Percentiles rank a stretch among this genome's conserved stretches.
Conservation (phyloP, 2,329 filamentous ascomycete species). For the Colletotrichum echinochloae region DNA sequence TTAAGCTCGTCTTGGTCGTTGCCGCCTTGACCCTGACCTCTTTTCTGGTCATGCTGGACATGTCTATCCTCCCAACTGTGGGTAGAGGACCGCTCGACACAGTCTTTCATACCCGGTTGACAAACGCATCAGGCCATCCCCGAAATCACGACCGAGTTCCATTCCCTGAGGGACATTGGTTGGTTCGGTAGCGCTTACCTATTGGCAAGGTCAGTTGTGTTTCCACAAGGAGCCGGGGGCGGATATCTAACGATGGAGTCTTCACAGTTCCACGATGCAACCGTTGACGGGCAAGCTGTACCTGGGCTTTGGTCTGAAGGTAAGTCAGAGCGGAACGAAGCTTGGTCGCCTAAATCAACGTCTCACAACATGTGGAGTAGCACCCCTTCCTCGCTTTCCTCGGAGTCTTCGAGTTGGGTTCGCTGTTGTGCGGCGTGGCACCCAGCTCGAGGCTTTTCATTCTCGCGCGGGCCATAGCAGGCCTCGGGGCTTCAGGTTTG, state of each 20-base stretch:
- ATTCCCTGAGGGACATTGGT: conserved; percentile 64
- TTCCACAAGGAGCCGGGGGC: background rate
- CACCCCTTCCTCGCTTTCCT: conserved; percentile 47
- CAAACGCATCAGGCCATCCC: conserved; percentile 54
- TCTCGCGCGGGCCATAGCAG: conserved; percentile 61
- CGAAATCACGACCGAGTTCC: conserved; percentile 61
- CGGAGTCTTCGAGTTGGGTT: conserved; percentile 53
- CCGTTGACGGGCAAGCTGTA: conserved; percentile 65
- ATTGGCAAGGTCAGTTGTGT: conserved; percentile 53
- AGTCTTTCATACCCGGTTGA: background rate
- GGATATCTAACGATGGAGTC: background rate
- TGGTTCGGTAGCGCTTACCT: conserved; percentile 66
- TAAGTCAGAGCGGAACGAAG: conserved; percentile 27
- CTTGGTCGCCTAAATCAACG: background rate
- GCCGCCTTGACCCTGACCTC: conserved; percentile 55
- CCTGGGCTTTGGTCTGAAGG: conserved; percentile 51
- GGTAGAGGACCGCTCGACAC: conserved; percentile 26
- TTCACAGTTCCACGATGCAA: conserved; percentile 62
- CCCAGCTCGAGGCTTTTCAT: conserved; percentile 59
- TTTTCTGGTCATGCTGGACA: conserved; percentile 63
- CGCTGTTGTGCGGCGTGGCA: conserved; percentile 60
- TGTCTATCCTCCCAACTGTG: conserved; percentile 64
- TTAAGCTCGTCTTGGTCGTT: conserved; percentile 45
- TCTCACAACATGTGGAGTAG: conserved; percentile 35
- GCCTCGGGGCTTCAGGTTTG: conserved; percentile 58